Evolutionary conservation across 371 early-diverging fungal genomes (phyloP), one percentile per base, ranked within the genome.

Genomic region (Mortierella sp.): DNA sequence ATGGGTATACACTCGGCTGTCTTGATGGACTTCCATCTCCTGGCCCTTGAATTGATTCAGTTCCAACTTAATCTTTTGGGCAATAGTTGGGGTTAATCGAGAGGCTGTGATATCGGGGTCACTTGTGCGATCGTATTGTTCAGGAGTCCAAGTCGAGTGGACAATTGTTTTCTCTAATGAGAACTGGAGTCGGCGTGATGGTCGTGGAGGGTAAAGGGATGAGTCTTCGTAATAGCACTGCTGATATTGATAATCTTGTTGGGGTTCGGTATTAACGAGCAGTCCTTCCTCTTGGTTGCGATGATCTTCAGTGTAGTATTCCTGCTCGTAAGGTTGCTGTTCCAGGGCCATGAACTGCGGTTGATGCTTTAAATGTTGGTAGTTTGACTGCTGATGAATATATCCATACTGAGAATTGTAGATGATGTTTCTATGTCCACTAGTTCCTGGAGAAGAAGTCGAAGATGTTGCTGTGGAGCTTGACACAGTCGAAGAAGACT

Each of bases 11-110:
- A 85, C 75, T 26, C 89, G 89, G 61, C 93, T 93, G 29, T 92
- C 91, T 53, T 88, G 86, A 76, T 94, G 93, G 22, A 94, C 91
- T 35, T 84, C 85, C 93, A 94, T 93, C 66, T 93, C 93, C 49
- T 86, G 84, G 40, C 90, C 68, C 84, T 94, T 94, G 82, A 86
- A 94, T 72, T 92, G 89, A 75, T 94, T 94, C 68, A 94, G 76
- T 69, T 94, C 94, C 70, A 89, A 85, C 68, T 93, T 93, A 83
- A 94, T 93, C 73, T 86, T 86, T 82, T 90, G 87, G n/a, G 93
- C 92, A 55, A 91, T 83, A 22, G 86, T 70, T 2, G 92, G 88
- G 2, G 94, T 92, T 5, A 94, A 77, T 49, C 89, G 86, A 47
- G 85, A 85, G 54, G 90, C 89, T 8, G 91, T 91, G 45, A 89